Conservation (phyloP, 148 eudicot species). For the Rhododendron henanense region DNA sequence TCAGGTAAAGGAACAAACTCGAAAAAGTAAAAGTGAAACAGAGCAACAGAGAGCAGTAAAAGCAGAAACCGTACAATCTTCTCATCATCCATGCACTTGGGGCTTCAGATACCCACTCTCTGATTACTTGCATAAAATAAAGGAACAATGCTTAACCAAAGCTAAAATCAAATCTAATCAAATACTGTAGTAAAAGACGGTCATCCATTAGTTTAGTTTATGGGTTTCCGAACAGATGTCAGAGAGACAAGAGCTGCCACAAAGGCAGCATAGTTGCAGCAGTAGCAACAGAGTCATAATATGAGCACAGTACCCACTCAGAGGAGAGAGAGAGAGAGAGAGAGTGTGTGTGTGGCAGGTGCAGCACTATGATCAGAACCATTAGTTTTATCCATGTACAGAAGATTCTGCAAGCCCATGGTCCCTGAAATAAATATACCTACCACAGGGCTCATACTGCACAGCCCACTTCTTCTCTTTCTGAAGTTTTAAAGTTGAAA, state of each 20-base stretch:
- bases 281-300: slow-evolving; percentile 42
- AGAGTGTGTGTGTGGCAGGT: slow-evolving; percentile 12
- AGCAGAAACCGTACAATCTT: slow-evolving; percentile 20
- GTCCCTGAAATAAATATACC: slow-evolving; percentile 57
- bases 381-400: slow-evolving; percentile 68
- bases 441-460: slow-evolving; percentile 7
- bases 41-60: slow-evolving; percentile 26
- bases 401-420: slow-evolving; percentile 77
- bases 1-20: background rate
- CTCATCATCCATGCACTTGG: slow-evolving; percentile 20
- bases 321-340: slow-evolving; percentile 20
- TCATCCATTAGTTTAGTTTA: slow-evolving; percentile 19
- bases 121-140: background rate
- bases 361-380: slow-evolving; percentile 48
- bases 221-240: slow-evolving; percentile 66
- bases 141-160: background rate
- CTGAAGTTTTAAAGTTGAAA: background rate
- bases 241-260: slow-evolving; percentile 85
- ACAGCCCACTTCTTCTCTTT: background rate
- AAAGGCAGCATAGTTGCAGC: slow-evolving; percentile 36
- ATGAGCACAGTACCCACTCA: slow-evolving; percentile 10
- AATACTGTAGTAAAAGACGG: background rate
- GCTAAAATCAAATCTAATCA: background rate
- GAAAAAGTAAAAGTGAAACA: slow-evolving; percentile 20
- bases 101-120: slow-evolving; percentile 11